Evolutionary conservation across 495 filamentous ascomycete genomes (phyloP).

Genomic region (Astrothelium macrocarpum): DNA sequence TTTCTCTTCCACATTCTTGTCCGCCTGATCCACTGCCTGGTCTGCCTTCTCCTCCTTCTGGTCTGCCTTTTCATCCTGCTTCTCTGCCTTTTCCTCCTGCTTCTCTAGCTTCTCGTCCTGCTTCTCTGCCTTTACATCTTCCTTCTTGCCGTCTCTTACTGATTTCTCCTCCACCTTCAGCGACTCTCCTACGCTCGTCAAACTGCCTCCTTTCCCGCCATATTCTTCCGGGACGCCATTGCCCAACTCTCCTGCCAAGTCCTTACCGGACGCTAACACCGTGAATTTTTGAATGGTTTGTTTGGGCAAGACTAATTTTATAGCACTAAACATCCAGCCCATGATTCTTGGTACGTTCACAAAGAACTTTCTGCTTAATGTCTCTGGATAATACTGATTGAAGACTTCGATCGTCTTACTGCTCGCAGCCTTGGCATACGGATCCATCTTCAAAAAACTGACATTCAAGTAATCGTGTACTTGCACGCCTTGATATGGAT

Average conservation of each 20-base stretch:
- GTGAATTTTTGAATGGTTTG: slow-evolving; percentile 82
- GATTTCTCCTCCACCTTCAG: slow-evolving; percentile 14
- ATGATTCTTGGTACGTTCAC: slow-evolving; percentile 82
- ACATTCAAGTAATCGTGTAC: slow-evolving; percentile 84
- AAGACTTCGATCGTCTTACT: slow-evolving; percentile 72
- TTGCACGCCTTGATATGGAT: slow-evolving; percentile 81
- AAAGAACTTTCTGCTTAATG: slow-evolving; percentile 83
- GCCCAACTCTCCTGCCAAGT: slow-evolving; percentile 54
- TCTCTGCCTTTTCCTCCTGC: background rate
- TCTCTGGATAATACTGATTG: slow-evolving; percentile 66
- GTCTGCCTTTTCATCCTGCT: background rate
- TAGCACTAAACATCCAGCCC: slow-evolving; percentile 72
- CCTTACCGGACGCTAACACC: slow-evolving; percentile 65
- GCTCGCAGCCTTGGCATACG: slow-evolving; percentile 57
- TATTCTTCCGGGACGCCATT: slow-evolving; percentile 56
- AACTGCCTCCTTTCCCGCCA: slow-evolving; percentile 50
- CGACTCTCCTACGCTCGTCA: slow-evolving; percentile 25
- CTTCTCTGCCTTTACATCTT: too few species aligned
- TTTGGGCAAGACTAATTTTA: slow-evolving; percentile 68
- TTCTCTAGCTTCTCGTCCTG: too few species aligned
- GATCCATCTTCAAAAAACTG: slow-evolving; percentile 66
- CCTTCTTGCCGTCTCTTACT: too few species aligned
- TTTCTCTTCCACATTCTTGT: background rate
- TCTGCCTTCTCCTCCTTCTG: background rate
- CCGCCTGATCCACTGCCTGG: background rate